A percentile compares a stretch with the other conserved stretches of the same genome.
These are phyloP conservation scores for Phascolomyces articulosus DNA, from an alignment of 371 early-diverging fungal genomes.

Conservation along the genomic window DNA sequence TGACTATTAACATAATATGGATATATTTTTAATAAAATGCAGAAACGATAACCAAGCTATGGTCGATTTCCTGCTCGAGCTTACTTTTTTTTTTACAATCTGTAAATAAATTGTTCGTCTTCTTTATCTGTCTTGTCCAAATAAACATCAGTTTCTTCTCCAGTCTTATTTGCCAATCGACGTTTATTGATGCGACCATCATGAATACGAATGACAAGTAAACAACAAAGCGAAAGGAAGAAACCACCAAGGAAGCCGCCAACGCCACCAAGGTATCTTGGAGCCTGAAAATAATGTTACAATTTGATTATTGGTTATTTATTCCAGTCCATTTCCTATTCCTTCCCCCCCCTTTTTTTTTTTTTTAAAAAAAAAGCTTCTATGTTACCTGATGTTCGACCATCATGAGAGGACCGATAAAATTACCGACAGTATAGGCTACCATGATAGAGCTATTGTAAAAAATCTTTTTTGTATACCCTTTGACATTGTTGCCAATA, in stretches of 20 bases:
- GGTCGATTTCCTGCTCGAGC: too few relatives aligned
- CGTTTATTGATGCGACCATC: conserved; percentile 19
- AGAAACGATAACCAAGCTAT: too few relatives aligned
- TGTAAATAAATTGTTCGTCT: conserved; percentile 33
- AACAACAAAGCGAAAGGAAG: conserved; percentile 11
- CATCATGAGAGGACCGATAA: conserved; percentile 23
- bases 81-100: conserved; percentile 11
- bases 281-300: background rate
- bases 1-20: too few relatives aligned
- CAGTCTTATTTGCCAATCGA: conserved; percentile 12
- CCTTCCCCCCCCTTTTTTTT: too few relatives aligned
- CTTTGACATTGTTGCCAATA: conserved; percentile 19
- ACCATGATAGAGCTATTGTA: conserved; percentile 29
- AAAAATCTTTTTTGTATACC: conserved; percentile 24
- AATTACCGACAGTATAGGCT: conserved; percentile 21
- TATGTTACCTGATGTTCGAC: conserved; percentile 1
- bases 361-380: too few relatives aligned
- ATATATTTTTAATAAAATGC: too few relatives aligned
- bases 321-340: too few relatives aligned
- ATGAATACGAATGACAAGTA: conserved; percentile 12
- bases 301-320: too few relatives aligned
- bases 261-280: conserved; percentile 23
- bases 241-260: conserved; percentile 15
- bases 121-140: conserved; percentile 32
- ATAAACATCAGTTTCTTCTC: conserved; percentile 11